Evolutionary conservation across 768 basidiomycete species (phyloP).

Genomic region (Termitomyces sp.): DNA sequence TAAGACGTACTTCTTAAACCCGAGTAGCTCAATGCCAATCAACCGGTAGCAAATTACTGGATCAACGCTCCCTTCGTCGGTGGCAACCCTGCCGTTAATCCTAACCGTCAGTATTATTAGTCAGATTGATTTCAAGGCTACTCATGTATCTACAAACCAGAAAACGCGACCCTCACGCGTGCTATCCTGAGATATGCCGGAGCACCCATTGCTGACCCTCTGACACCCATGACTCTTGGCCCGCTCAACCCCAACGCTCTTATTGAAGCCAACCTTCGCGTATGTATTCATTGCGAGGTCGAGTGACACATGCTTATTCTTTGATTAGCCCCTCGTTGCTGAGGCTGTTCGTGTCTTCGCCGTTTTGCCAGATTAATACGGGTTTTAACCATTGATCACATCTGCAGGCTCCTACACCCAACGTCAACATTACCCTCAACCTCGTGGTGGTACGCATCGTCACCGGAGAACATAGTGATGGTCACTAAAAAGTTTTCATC

Average conservation of each 20-base stretch:
- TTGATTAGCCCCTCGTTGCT: slow-evolving; percentile 2
- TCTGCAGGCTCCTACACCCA: slow-evolving; percentile 16
- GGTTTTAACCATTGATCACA: not conserved
- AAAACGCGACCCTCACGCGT: slow-evolving; percentile 25
- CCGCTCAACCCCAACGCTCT: slow-evolving; percentile 19
- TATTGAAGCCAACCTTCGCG: slow-evolving; percentile 20
- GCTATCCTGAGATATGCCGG: slow-evolving; percentile 32
- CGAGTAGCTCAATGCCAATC: slow-evolving; percentile 26
- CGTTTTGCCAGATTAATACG: not conserved
- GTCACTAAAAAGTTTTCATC: not conserved
- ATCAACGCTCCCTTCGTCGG: slow-evolving; percentile 25
- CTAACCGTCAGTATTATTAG: slow-evolving; percentile 13
- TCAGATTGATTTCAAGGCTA: not conserved
- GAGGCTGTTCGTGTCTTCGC: not conserved
- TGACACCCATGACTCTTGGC: slow-evolving; percentile 18
- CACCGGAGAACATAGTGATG: too few species aligned
- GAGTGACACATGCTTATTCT: not conserved
- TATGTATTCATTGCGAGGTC: not conserved
- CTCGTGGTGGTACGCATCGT: slow-evolving; percentile 17
- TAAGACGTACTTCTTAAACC: not conserved
- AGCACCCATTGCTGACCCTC: slow-evolving; percentile 25
- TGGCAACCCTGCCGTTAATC: slow-evolving; percentile 18
- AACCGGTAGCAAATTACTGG: slow-evolving; percentile 38
- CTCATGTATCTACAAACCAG: slow-evolving; percentile 9
- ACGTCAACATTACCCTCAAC: slow-evolving; percentile 22